Conservation (phyloP, 371 early-diverging fungal species). For the Circinella umbellata region DNA sequence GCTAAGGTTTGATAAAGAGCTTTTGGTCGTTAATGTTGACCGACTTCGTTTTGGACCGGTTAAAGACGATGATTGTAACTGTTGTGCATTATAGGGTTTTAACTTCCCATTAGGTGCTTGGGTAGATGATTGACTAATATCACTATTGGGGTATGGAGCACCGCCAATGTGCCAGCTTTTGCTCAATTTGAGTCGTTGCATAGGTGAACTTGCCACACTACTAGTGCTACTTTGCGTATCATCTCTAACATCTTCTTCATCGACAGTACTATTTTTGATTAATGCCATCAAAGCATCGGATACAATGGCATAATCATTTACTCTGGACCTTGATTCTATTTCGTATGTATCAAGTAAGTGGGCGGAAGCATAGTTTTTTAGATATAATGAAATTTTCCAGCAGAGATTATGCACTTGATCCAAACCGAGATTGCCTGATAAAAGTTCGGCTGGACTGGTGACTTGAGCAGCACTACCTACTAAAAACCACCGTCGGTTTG, state of each 20-base stretch:
- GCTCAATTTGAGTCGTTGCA: conserved; percentile 17
- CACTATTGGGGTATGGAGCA: conserved; percentile 16
- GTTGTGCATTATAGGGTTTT: conserved; percentile 42
- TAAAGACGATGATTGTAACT: conserved; percentile 17
- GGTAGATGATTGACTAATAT: conserved; percentile 15
- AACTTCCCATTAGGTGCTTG: conserved; percentile 37
- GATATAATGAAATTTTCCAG: conserved; percentile 40
- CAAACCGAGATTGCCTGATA: conserved; percentile 31
- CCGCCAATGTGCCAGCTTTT: conserved; percentile 25
- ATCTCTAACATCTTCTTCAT: conserved; percentile 3
- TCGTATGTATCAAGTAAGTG: conserved; percentile 34
- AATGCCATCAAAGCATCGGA: conserved; percentile 14
- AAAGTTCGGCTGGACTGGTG: conserved; percentile 31
- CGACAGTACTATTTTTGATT: conserved; percentile 1
- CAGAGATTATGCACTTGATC: conserved; percentile 43
- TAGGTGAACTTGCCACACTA: conserved; percentile 5
- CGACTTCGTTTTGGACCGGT: conserved; percentile 7
- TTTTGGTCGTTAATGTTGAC: conserved; percentile 1
- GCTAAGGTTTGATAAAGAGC: neutral
- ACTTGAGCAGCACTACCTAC: conserved; percentile 42
- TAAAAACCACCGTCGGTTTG: conserved; percentile 36
- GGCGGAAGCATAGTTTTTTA: conserved; percentile 31
- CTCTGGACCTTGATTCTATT: conserved; percentile 21
- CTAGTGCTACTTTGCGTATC: neutral
- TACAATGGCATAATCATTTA: conserved; percentile 20